Base-by-base conservation (phyloP, 2,329 filamentous ascomycete species). In the Exophiala sideris region DNA sequence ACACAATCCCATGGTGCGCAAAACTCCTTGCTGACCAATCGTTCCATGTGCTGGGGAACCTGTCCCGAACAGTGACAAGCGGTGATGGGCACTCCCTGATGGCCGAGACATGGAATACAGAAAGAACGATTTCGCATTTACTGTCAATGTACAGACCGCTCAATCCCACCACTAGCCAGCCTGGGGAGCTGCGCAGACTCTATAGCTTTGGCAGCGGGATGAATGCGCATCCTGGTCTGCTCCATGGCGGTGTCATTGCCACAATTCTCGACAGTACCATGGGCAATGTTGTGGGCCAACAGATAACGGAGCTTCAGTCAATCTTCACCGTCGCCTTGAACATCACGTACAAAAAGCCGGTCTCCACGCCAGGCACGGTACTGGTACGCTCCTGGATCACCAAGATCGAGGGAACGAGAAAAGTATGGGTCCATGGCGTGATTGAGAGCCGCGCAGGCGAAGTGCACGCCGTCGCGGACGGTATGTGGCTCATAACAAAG, bases 311-410 rank as follows among this genome's bases (percentile, higher is more conserved):
- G 5, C 7, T 9, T 4, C 14, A n/a, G 1, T 16, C 50, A 44
- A 64, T 70, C 18, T 75, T 68, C 42, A 76, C 73, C 0, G 63
- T 66, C 12, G 71, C 73, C 42, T 57, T 76, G 56, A 72, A 74
- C 62, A 61, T 74, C 33, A 62, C 72, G 48, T 76, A 74, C 60
- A 66, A 66, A 54, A 64, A 62, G 50, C 71, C 70, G 1, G 68
- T 74, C 29, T 45, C 39, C 3, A 69, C 66, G 12, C 72, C 72
- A 5, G 70, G 66, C 10, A 57, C 69, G 34, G 50, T 72, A n/a
- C 65, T 74, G 49, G 62, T 73, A 4, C 63, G 68, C 42, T 61
- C 68, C 2, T 70, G 66, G 64, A 69, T 62, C 16, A 35, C 38
- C n/a, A 48, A 62, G 24, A 64, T 66, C 3, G 63, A 67, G 3